These are phyloP conservation scores for Bruguiera sexangula DNA, from an alignment of 345 rosid species.

Conservation along the genomic window DNA sequence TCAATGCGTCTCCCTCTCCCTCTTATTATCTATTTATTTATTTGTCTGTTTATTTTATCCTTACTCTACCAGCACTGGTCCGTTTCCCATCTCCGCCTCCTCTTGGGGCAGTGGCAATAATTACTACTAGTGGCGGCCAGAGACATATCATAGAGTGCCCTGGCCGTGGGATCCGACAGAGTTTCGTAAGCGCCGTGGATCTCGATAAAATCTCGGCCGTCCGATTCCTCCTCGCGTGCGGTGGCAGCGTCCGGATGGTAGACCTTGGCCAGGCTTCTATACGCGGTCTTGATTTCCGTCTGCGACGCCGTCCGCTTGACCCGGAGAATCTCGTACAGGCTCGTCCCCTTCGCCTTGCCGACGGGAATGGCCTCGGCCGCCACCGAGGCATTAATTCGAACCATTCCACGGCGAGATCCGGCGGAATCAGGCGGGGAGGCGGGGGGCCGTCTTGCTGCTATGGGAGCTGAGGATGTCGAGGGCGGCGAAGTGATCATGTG, in stretches of 20 bases:
- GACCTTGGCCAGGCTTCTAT: conserved; percentile 42
- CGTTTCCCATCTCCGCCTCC: conserved; percentile 62
- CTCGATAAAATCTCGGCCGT: conserved; percentile 61
- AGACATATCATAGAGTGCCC: conserved; percentile 67
- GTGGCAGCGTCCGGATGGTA: conserved; percentile 58
- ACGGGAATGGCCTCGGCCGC: neutral
- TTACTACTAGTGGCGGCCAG: conserved; percentile 13
- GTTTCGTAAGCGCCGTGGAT: conserved; percentile 70
- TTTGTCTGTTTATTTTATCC: too few species aligned
- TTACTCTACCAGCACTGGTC: conserved; percentile 79
- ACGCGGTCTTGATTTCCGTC: conserved; percentile 22
- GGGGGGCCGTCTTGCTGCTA: too few species aligned
- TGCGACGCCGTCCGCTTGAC: conserved; percentile 14
- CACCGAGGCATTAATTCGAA: conserved; percentile 5
- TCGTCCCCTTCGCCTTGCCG: neutral
- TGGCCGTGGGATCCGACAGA: conserved; percentile 65
- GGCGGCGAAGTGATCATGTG: too few species aligned
- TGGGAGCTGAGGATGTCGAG: too few species aligned
- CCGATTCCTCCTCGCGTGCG: conserved; percentile 21
- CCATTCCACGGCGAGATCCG: neutral
- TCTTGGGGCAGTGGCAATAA: neutral
- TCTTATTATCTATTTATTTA: too few species aligned
- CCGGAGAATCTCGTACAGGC: conserved; percentile 29
- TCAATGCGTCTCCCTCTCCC: too few species aligned
- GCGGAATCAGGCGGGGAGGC: neutral